Evolutionary conservation across 2,329 filamentous ascomycete species (phyloP).

Genomic region (Penicillium sp.): DNA sequence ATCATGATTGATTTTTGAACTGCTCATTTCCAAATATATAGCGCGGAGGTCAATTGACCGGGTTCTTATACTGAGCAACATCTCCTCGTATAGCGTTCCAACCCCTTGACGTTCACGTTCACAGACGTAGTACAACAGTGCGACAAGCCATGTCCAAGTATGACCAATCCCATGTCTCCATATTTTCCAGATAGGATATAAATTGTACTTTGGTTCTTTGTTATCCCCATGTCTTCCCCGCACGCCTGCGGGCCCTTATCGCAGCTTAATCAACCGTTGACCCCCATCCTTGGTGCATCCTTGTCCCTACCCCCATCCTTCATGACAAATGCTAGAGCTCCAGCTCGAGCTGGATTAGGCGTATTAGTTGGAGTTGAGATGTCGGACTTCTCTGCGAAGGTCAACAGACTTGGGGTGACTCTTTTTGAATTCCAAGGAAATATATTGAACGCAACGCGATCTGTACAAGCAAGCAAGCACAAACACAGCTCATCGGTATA

Average conservation of each 20-base stretch:
- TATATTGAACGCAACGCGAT: slow-evolving; percentile 13
- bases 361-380: slow-evolving; percentile 3
- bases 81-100: background rate
- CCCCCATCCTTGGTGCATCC: slow-evolving; percentile 29
- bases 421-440: background rate
- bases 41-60: background rate
- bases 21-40: background rate
- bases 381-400: slow-evolving; percentile 27
- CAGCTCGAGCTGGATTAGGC: background rate
- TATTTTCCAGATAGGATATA: background rate
- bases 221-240: slow-evolving; percentile 11
- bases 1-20: background rate
- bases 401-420: background rate
- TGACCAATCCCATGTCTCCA: background rate
- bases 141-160: background rate
- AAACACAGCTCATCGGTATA: slow-evolving; percentile 15
- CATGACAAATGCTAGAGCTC: background rate
- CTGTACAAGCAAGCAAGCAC: slow-evolving; percentile 8
- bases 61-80: background rate
- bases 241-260: slow-evolving; percentile 13
- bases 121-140: background rate
- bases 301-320: slow-evolving; percentile 9
- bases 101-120: background rate
- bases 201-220: slow-evolving; percentile 5
- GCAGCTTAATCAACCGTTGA: slow-evolving; percentile 10